A percentile compares a stretch with the other conserved stretches of the same genome.
Conservation (phyloP, 768 basidiomycete genomes). For the Boletus vermiculosoides region DNA sequence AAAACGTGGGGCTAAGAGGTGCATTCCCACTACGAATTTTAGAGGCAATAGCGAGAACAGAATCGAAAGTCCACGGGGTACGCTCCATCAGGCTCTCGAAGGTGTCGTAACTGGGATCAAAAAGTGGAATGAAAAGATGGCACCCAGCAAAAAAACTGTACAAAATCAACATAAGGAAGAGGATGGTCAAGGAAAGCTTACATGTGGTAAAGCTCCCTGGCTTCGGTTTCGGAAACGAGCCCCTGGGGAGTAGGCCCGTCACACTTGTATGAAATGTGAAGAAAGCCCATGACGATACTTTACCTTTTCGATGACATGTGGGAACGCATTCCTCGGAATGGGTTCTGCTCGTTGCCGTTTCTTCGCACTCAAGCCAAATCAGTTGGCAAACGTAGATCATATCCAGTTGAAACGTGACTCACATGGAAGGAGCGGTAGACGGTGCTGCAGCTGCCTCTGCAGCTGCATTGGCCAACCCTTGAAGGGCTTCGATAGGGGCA, state of each 20-base stretch:
- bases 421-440: slow-evolving; percentile 64
- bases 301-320: slow-evolving; percentile 87
- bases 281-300: neutral
- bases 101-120: slow-evolving; percentile 90
- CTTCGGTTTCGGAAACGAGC: slow-evolving; percentile 81
- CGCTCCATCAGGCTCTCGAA: slow-evolving; percentile 90
- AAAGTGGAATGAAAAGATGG: slow-evolving; percentile 94
- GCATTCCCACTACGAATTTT: slow-evolving; percentile 92
- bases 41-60: slow-evolving; percentile 87
- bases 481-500: slow-evolving; percentile 91
- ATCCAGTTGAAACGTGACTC: neutral
- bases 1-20: slow-evolving; percentile 80
- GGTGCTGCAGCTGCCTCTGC: slow-evolving; percentile 88
- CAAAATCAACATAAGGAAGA: slow-evolving; percentile 4
- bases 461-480: slow-evolving; percentile 92
- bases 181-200: slow-evolving; percentile 39
- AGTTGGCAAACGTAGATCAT: neutral
- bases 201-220: slow-evolving; percentile 90
- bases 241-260: slow-evolving; percentile 46
- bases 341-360: slow-evolving; percentile 85
- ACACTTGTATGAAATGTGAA: neutral
- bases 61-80: slow-evolving; percentile 94
- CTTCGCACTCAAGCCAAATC: slow-evolving; percentile 46
- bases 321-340: slow-evolving; percentile 81
- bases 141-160: slow-evolving; percentile 92